Base-by-base conservation (phyloP, 164 flowering plant genomes). In the Taxillus chinensis region DNA sequence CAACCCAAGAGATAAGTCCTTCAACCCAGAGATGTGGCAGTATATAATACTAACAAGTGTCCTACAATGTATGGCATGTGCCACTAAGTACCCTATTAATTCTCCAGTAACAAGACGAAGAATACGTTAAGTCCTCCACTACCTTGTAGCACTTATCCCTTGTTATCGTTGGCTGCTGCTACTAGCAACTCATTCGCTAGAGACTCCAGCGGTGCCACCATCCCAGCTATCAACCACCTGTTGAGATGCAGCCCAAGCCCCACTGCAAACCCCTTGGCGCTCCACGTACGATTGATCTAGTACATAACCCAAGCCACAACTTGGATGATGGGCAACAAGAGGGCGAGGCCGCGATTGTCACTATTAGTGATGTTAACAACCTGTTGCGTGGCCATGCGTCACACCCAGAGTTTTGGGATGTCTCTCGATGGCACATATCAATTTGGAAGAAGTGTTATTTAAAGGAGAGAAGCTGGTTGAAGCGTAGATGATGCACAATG, bases 331-430 rank as follows among this genome's bases (percentile, higher is more conserved):
- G 92, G 96, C 17, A 92, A 74, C 64, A 92, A 60, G 5, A 87
- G 84, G 0, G 95, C 91, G 2, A 83, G 63, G 0, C 96, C 98
- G 8, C 96, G 87, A 88, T 82, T 89, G 73, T 87, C 98, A 3
- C 77, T 83, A 48, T 80, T 92, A 14, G 80, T 80, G 12, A 77
- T 67, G 7, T 64, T 67, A 2, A 77, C 79, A 38, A 75, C 67
- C 12, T 74, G 80, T 64, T 92, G 98, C 14, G 79, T 92, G 0
- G 95, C 96, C 5, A 89, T 42, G 52, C n/a, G n/a, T n/a, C n/a
- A n/a, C n/a, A n/a, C n/a, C n/a, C n/a, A n/a, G n/a, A n/a, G n/a
- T n/a, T n/a, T n/a, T n/a, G n/a, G n/a, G n/a, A n/a, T n/a, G n/a
- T n/a, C n/a, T n/a, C n/a, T n/a, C n/a, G n/a, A n/a, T n/a, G n/a